Percentiles rank a stretch among this genome's conserved stretches.
phyloP scores from a whole-genome alignment of 805 yeast genomes.

The Pichia exigua region DNA sequence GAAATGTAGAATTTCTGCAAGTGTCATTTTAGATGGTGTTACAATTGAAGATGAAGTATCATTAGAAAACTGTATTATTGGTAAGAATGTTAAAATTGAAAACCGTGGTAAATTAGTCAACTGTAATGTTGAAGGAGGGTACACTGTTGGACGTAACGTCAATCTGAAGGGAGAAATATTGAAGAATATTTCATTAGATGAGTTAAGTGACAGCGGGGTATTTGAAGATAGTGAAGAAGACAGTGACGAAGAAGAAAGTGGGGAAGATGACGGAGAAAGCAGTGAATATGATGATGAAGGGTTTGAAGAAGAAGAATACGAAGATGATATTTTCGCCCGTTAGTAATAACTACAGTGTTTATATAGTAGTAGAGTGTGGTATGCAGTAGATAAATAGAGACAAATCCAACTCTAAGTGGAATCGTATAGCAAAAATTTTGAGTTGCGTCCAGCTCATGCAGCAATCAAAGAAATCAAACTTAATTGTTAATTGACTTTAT shows the following conservation, averaged over 20 bases:
- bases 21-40: constrained; percentile 66
- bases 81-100: constrained; percentile 56
- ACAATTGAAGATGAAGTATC: constrained; percentile 67
- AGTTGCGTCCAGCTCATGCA: no score
- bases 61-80: constrained; percentile 83
- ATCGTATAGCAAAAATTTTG: no score
- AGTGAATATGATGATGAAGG: constrained; percentile 49
- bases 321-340: constrained; percentile 34
- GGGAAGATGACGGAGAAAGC: constrained; percentile 28
- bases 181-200: constrained; percentile 29
- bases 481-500: no score
- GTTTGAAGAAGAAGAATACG: constrained; percentile 45
- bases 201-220: constrained; percentile 20
- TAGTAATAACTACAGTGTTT: neutral
- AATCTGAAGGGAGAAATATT: constrained; percentile 34
- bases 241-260: constrained; percentile 28
- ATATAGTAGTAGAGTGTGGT: neutral
- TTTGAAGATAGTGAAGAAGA: constrained; percentile 23
- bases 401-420: no score
- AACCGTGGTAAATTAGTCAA: constrained; percentile 59
- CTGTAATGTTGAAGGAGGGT: constrained; percentile 81
- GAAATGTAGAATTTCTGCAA: constrained; percentile 82
- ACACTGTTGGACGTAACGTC: constrained; percentile 51
- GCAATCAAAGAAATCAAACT: no score
- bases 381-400: no score